These are phyloP conservation scores for Anaeromyces robustus DNA, from an alignment of 192 early-diverging fungal species.

Conservation along the genomic window DNA sequence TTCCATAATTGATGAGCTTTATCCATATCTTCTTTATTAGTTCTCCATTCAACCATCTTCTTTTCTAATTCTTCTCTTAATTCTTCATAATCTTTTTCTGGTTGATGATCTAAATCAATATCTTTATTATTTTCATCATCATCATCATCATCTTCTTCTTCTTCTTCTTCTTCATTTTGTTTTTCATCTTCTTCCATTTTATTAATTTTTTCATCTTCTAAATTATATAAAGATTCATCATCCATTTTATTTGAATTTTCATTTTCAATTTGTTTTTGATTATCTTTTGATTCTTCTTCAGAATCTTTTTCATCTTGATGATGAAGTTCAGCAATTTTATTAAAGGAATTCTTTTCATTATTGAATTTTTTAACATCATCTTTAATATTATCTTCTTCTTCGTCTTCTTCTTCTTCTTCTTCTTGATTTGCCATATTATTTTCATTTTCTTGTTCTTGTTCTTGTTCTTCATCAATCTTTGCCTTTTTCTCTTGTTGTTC, in stretches of 20 bases:
- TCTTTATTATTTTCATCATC: constrained; percentile 17
- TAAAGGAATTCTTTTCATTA: neutral
- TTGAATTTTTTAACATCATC: neutral
- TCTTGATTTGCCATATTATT: constrained; percentile 2
- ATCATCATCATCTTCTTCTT: neutral
- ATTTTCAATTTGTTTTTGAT: neutral
- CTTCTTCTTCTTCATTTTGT: neutral
- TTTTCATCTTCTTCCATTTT: constrained; percentile 17
- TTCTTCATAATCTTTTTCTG: constrained; percentile 46
- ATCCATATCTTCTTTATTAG: constrained; percentile 28
- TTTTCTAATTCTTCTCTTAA: constrained; percentile 68
- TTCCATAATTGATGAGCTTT: constrained; percentile 59
- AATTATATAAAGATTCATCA: constrained; percentile 20
- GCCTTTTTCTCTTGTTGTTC: constrained; percentile 15
- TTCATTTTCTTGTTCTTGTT: constrained; percentile 2
- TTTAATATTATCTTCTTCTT: constrained; percentile 3
- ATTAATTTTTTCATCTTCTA: constrained; percentile 41
- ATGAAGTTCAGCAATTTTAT: neutral
- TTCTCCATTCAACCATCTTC: constrained; percentile 58
- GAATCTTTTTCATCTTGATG: neutral
- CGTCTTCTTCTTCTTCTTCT: constrained; percentile 9
- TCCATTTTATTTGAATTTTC: constrained; percentile 35
- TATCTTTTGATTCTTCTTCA: neutral
- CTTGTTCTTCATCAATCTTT: constrained; percentile 8
- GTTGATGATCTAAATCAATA: constrained; percentile 6